Evolutionary conservation across 2,329 filamentous ascomycete genomes (phyloP).

Genomic region (Zarea fungicola): DNA sequence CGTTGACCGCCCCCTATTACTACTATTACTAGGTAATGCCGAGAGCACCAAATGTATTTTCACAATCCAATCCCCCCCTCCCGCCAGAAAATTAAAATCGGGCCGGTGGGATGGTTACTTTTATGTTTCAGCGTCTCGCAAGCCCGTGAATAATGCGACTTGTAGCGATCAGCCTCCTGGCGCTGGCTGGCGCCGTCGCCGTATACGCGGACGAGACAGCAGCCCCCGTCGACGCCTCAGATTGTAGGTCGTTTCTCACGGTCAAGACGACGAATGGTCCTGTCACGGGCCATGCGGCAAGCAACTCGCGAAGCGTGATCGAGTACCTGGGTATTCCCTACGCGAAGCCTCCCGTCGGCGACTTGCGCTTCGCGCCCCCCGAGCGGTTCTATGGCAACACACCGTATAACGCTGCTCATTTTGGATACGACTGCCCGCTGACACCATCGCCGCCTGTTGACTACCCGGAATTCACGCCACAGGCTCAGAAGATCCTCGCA

Average conservation of each 20-base stretch:
- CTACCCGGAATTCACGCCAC: constrained; percentile 25
- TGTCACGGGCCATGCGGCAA: constrained; percentile 28
- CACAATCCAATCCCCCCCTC: too few relatives aligned
- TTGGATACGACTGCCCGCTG: constrained; percentile 25
- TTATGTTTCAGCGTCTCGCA: neutral
- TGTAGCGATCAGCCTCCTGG: neutral
- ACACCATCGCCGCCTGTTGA: constrained; percentile 20
- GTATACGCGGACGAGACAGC: neutral
- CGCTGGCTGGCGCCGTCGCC: neutral
- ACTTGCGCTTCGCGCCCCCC: constrained; percentile 33
- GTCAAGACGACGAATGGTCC: constrained; percentile 29
- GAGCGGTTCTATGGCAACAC: constrained; percentile 19
- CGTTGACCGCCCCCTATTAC: neutral
- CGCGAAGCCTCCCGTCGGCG: constrained; percentile 31
- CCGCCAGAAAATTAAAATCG: neutral
- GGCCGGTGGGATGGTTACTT: neutral
- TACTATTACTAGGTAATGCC: neutral
- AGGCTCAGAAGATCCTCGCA: constrained; percentile 23
- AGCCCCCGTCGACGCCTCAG: neutral
- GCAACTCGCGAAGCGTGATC: constrained; percentile 25
- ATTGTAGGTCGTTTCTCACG: constrained; percentile 11
- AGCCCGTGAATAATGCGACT: constrained; percentile 1
- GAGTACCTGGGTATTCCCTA: constrained; percentile 38
- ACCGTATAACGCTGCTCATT: constrained; percentile 21
- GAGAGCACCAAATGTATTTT: too few relatives aligned